Conservation (phyloP, 345 rosid genomes). For the Sonneratia caseolaris region DNA sequence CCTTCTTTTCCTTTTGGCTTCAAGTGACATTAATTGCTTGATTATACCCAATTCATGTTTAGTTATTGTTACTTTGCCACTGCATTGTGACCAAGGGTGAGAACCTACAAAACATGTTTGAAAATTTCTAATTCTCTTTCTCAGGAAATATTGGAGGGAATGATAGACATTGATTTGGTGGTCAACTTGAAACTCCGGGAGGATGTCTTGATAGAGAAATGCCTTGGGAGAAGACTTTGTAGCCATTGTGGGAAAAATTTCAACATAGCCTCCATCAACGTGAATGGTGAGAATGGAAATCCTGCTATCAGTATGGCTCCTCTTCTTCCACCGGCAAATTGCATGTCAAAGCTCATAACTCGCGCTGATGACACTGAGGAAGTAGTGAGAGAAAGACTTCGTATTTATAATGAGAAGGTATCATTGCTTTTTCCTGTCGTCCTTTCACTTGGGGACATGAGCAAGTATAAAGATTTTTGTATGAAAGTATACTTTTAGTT, state of each 20-base stretch:
- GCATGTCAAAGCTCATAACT: slow-evolving; percentile 72
- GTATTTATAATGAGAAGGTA: slow-evolving; percentile 70
- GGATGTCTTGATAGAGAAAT: slow-evolving; percentile 77
- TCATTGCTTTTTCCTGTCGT: neutral
- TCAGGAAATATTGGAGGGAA: slow-evolving; percentile 77
- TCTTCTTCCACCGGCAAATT: slow-evolving; percentile 73
- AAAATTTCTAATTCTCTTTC: neutral
- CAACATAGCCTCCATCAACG: slow-evolving; percentile 63
- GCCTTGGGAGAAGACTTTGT: slow-evolving; percentile 89
- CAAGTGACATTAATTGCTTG: no score
- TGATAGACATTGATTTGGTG: slow-evolving; percentile 73
- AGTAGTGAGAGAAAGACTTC: slow-evolving; percentile 79
- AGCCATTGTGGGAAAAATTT: slow-evolving; percentile 70
- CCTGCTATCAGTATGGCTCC: slow-evolving; percentile 88
- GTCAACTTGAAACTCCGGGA: slow-evolving; percentile 77
- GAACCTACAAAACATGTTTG: neutral
- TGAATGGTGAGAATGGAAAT: slow-evolving; percentile 61
- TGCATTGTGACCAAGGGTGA: no score
- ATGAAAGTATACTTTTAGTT: neutral
- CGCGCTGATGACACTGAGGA: slow-evolving; percentile 85
- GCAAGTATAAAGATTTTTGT: no score
- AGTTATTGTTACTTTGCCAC: no score
- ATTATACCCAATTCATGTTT: no score
- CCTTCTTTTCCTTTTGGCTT: no score
- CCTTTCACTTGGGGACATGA: neutral